These are phyloP conservation scores for Spirogloea muscicola DNA, from an alignment of 139 green algal genomes.

Conservation along the genomic window DNA sequence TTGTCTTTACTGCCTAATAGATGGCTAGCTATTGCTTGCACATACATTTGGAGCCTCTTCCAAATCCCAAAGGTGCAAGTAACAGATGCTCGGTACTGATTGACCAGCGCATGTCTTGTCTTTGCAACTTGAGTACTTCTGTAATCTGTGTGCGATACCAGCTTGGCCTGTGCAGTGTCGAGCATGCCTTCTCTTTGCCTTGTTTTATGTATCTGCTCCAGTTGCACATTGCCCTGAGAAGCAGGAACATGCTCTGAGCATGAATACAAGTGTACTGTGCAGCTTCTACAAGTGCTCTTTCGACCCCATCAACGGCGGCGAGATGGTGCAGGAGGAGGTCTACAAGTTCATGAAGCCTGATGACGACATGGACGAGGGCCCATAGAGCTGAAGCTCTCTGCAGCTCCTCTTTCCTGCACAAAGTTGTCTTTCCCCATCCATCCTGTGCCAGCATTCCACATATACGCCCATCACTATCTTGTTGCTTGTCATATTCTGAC, in stretches of 20 bases:
- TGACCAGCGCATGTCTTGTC: neutral
- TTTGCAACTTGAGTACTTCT: neutral
- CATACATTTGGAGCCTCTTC: neutral
- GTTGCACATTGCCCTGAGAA: too few relatives aligned
- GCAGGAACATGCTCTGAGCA: too few relatives aligned
- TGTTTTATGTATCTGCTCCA: too few relatives aligned
- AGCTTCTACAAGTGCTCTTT: conserved; percentile 45
- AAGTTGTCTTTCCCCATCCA: too few relatives aligned
- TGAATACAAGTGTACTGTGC: too few relatives aligned
- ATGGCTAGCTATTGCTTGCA: neutral
- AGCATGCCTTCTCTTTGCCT: neutral
- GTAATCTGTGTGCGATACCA: neutral
- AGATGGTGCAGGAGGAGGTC: conserved; percentile 30
- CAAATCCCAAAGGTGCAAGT: neutral
- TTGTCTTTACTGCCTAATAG: neutral
- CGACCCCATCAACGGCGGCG: conserved; percentile 16
- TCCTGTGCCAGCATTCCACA: too few relatives aligned
- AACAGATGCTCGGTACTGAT: neutral
- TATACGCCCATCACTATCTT: too few relatives aligned
- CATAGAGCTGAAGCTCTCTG: too few relatives aligned
- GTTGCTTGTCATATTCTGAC: too few relatives aligned
- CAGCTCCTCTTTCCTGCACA: too few relatives aligned
- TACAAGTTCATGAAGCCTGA: conserved; percentile 45
- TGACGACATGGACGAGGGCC: conserved; percentile 18
- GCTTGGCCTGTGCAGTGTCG: neutral